Evolutionary conservation across 495 filamentous ascomycete species (phyloP), one percentile per base, ranked within the genome.

Genomic region (Hyaloscypha finlandica): DNA sequence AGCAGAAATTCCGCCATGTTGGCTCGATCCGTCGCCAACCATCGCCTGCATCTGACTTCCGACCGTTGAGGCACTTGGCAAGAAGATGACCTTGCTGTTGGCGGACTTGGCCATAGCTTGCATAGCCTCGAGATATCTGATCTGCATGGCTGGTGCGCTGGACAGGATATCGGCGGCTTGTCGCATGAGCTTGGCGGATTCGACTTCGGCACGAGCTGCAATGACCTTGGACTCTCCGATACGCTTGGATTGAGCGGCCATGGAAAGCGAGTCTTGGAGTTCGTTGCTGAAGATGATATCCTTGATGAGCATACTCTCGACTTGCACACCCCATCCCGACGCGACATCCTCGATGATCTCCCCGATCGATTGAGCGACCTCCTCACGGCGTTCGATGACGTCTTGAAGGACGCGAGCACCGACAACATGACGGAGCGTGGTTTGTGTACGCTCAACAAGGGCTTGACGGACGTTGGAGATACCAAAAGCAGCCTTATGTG

Each of bases 221-320:
- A 98, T 98, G 76, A 98, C 93, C 84, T 99, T 99, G 80, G 89
- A 92, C 81, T 99, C 95, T 79, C 96, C 95, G 70, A 97, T 97
- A 61, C 95, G 89, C 89, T 98, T 98, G 81, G 87, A 90, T 84
- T 99, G 93, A n/a, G 95, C 95, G n/a, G 95, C 95, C 95, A 99
- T 99, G 75, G 91, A 95, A 64, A 99, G 86, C n/a, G 91, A 95
- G 67, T 97, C 95, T 78, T 99, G 95, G 35, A 99, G 87, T 66
- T 98, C 95, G 74, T 89, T 86, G 83, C 86, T 91, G 88, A 99
- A 99, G 76, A 97, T 92, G 76, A 99, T 96, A 78, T 99, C 95
- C 80, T 99, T 99, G 85, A 99, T 92, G 65, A 99, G 86, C 96
- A 99, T 99, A 73, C 88, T 92, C 84, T 98, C 96, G 65, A 99